Base-by-base conservation (phyloP, 208 protist genomes). In the Leishmania guyanensis region DNA sequence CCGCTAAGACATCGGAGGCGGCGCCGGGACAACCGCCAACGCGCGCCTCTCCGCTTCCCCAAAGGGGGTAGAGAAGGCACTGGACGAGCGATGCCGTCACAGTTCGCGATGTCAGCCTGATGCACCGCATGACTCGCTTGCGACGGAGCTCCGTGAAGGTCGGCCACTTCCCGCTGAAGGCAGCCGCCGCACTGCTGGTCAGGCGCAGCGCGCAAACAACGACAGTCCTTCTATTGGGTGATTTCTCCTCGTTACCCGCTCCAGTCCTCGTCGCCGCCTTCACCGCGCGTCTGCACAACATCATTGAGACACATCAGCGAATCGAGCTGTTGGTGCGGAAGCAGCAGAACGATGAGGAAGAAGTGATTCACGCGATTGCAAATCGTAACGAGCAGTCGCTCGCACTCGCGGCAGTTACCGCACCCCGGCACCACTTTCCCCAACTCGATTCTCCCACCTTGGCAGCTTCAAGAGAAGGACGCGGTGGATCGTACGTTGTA, bases 291-390 rank as follows among this genome's bases (percentile, higher is more conserved):
- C 76, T 88, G 68, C 58, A 56, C 36, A 72, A 70, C 75, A 84
- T 87, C 60, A 83, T 87, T n/a, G 72, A 75, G 12, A 88, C 75
- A 10, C 80, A 80, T 29, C 75, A 88, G 72, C 60, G 75, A 48
- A 88, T 88, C 62, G 84, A 88, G 72, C 36, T 56, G 0, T 77
- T 88, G 4, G 46, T 88, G 50, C 75, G 69, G 33, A 70, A 84
- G 62, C 79, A 87, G 83, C 78, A 81, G 14, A n/a, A 79, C n/a
- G 80, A 78, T 33, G 72, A 85, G 33, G 82, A 85, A 77, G 77
- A 85, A 62, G 71, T 79, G 75, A 51, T 79, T 5, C 58, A 70
- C 56, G 75, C 66, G 46, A 83, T 83, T 39, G 51, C 72, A 6
- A 46, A 39, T 43, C 62, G 80, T 5, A 73, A 84, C 54, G 48